Conservation (phyloP, 2,329 filamentous ascomycete species). For the Alternaria brassicicola region DNA sequence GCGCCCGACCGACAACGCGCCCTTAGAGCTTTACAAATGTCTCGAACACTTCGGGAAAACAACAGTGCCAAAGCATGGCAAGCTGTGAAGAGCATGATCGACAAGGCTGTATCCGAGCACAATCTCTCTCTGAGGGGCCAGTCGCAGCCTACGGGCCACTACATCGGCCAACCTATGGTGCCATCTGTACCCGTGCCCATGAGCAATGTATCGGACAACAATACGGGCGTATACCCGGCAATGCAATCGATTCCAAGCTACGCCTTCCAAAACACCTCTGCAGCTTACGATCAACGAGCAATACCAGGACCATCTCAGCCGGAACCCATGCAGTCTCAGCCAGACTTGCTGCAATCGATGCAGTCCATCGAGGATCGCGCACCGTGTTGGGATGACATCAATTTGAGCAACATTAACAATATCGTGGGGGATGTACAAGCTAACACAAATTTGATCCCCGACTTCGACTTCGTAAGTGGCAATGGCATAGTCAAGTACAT, state of each 20-base stretch:
- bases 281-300: slow-evolving; percentile 8
- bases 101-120: slow-evolving; percentile 41
- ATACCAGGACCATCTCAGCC: slow-evolving; percentile 8
- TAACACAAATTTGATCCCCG: slow-evolving; percentile 37
- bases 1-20: slow-evolving; percentile 45
- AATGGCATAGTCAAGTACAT: neutral
- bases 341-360: slow-evolving; percentile 16
- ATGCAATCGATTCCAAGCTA: slow-evolving; percentile 26
- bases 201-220: slow-evolving; percentile 16
- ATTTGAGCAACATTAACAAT: slow-evolving; percentile 43
- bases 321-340: slow-evolving; percentile 10
- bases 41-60: slow-evolving; percentile 40
- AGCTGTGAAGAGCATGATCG: slow-evolving; percentile 48
- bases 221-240: slow-evolving; percentile 21
- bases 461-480: slow-evolving; percentile 47
- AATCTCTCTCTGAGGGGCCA: slow-evolving; percentile 21
- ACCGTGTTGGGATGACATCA: slow-evolving; percentile 43
- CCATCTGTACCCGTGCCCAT: slow-evolving; percentile 11
- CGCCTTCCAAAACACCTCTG: slow-evolving; percentile 13
- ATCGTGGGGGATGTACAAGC: slow-evolving; percentile 37
- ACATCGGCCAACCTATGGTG: slow-evolving; percentile 14
- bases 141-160: slow-evolving; percentile 25
- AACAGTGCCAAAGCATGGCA: slow-evolving; percentile 47
- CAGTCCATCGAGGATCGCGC: slow-evolving; percentile 21
- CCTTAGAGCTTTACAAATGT: slow-evolving; percentile 42